Base-by-base conservation (phyloP, 805 yeast genomes). In the Ogataea polymorpha region DNA sequence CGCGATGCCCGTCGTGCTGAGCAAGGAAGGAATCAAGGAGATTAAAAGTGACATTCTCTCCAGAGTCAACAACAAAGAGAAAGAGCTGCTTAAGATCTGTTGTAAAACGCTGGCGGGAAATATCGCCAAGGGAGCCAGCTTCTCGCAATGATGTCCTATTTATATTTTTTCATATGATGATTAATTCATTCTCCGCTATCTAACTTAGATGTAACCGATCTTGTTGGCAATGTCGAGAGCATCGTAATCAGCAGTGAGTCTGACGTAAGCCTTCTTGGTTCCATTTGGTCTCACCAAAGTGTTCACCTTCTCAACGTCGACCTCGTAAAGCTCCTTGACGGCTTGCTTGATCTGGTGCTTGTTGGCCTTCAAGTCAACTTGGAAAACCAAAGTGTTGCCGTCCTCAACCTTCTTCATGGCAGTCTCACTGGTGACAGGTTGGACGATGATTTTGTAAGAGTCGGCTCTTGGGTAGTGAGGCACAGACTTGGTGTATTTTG, bases 341-440 rank as follows among this genome's bases (percentile, higher is more conserved):
- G 99, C 99, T 66, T 82, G 77, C 82, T 90, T 91, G 80, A 93
- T 93, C 79, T 91, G 98, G 78, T 84, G 74, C 82, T 93, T 93
- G 96, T 93, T 93, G 69, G 99, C 79, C 79, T 87, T 87, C 67
- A 91, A 67, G 76, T 86, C 91, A 68, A 93, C 99, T 77, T 86
- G 95, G 91, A 93, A 90, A 59, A 93, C 99, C 69, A 93, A 83
- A 66, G 96, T 93, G 95, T 93, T 93, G 77, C 95, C 88, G 70
- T 89, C 96, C 80, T 93, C 99, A 68, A 93, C 96, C 81, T 88
- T 87, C 86, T 93, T 91, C 86, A 93, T 89, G 68, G 99, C 96
- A 61, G 96, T 87, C 81, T 93, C 99, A 63, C 96, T 81, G 71
- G 91, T 91, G 74, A 91, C 82, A 78, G 97, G 97, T 62, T 87